phyloP scores from a whole-genome alignment of 164 flowering plant genomes.

The Chimonanthus praecox region DNA sequence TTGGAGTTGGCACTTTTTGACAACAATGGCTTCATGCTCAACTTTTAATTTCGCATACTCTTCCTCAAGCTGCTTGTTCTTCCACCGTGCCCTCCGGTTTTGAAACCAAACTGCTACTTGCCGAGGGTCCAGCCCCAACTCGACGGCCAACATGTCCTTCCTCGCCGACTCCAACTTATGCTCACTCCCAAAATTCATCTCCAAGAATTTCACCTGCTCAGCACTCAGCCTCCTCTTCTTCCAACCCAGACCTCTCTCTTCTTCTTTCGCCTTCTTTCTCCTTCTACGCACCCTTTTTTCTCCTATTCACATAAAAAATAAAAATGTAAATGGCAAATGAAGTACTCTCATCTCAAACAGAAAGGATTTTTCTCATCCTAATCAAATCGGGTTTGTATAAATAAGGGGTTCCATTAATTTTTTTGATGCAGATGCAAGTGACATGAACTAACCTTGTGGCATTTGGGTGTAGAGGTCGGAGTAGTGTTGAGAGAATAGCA shows the following conservation, averaged over 20 bases:
- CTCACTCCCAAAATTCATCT: constrained; percentile 46
- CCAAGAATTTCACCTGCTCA: constrained; percentile 47
- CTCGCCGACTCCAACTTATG: constrained; percentile 64
- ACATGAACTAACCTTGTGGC: constrained; percentile 30
- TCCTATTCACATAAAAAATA: constrained; percentile 13
- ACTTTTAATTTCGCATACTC: constrained; percentile 40
- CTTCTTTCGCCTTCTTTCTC: constrained; percentile 40
- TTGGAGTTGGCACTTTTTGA: constrained; percentile 62
- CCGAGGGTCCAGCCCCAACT: constrained; percentile 61
- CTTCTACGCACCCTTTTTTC: constrained; percentile 31
- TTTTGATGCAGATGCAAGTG: background rate
- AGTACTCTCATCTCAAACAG: background rate
- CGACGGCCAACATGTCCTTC: constrained; percentile 51
- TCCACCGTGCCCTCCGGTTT: constrained; percentile 70
- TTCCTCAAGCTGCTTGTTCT: constrained; percentile 64
- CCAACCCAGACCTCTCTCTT: constrained; percentile 2
- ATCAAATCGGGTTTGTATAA: too few relatives aligned
- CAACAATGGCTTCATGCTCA: constrained; percentile 29
- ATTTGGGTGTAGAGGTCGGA: constrained; percentile 23
- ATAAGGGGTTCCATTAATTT: background rate
- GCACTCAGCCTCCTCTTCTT: constrained; percentile 60
- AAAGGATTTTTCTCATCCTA: background rate
- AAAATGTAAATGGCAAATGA: background rate
- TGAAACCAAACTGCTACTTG: constrained; percentile 85
- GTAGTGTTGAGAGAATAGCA: constrained; percentile 35